Percentiles rank a stretch among this genome's conserved stretches.
Conservation (phyloP, 1,284 basidiomycete species). For the Cystobasidium sp. region DNA sequence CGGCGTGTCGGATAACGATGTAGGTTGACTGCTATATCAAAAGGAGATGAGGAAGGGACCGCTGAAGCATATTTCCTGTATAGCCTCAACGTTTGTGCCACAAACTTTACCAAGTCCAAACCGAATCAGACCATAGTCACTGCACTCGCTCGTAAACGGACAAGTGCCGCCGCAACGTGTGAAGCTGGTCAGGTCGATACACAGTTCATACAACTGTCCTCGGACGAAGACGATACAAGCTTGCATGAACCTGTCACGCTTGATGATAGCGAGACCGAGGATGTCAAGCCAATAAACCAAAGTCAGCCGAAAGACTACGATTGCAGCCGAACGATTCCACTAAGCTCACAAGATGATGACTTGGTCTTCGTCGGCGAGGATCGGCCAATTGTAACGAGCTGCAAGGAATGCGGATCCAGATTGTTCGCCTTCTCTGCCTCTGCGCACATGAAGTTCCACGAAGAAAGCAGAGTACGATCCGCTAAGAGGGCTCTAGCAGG, state of each 20-base stretch:
- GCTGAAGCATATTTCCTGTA: background rate
- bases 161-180: background rate
- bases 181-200: background rate
- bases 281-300: background rate
- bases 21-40: background rate
- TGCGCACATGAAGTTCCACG: slow-evolving; percentile 35
- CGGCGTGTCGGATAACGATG: slow-evolving; percentile 30
- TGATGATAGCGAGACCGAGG: background rate
- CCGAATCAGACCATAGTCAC: slow-evolving; percentile 20
- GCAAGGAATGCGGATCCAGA: slow-evolving; percentile 29
- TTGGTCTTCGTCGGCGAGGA: slow-evolving; percentile 35
- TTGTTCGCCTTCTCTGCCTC: slow-evolving; percentile 40
- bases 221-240: slow-evolving; percentile 9
- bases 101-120: background rate
- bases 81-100: slow-evolving; percentile 51
- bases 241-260: background rate
- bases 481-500: background rate
- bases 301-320: background rate
- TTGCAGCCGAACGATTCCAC: background rate
- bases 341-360: slow-evolving; percentile 20
- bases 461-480: slow-evolving; percentile 1
- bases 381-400: slow-evolving; percentile 20
- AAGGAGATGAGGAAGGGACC: background rate
- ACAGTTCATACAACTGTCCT: slow-evolving; percentile 14
- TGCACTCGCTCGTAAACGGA: slow-evolving; percentile 7